Percentiles rank a stretch among this genome's conserved stretches.
Evolutionary conservation across 2,329 filamentous ascomycete genomes (phyloP).

Genomic region (Ceratocystis alfenasii): DNA sequence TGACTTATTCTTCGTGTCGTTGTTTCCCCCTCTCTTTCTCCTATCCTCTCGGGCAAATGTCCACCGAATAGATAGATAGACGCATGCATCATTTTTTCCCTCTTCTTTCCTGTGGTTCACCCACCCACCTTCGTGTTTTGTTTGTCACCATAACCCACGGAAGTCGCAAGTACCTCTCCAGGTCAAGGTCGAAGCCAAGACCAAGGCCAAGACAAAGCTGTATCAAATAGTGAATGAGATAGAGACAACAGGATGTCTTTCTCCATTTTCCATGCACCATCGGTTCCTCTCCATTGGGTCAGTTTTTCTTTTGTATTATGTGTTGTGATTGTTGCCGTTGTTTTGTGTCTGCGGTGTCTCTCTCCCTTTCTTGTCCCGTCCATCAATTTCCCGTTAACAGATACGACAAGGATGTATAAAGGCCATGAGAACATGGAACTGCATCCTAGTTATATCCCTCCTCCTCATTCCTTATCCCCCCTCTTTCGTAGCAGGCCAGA

Average conservation of each 20-base stretch:
- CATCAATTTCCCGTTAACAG: background rate
- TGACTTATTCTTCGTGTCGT: background rate
- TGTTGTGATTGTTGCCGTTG: background rate
- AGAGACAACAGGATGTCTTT: constrained; percentile 9
- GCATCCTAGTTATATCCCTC: background rate
- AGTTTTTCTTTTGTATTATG: background rate
- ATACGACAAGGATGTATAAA: background rate
- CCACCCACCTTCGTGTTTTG: background rate
- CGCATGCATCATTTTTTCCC: too few relatives aligned
- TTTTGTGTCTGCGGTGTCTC: background rate
- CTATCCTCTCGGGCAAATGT: background rate
- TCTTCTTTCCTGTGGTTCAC: background rate
- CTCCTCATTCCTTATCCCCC: background rate
- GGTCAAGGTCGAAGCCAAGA: background rate
- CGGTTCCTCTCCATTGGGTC: constrained; percentile 5
- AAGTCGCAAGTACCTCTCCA: background rate
- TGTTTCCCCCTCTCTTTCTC: background rate
- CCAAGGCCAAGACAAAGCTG: constrained; percentile 2
- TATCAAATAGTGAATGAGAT: constrained; percentile 8
- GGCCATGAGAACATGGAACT: background rate
- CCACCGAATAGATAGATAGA: too few relatives aligned
- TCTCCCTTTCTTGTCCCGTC: background rate
- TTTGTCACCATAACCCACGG: background rate
- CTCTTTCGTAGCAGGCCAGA: constrained; percentile 1
- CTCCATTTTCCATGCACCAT: constrained; percentile 7